Evolutionary conservation across 1,139 yeast species (phyloP).

Genomic region (Saccharomyces pastorianus): DNA sequence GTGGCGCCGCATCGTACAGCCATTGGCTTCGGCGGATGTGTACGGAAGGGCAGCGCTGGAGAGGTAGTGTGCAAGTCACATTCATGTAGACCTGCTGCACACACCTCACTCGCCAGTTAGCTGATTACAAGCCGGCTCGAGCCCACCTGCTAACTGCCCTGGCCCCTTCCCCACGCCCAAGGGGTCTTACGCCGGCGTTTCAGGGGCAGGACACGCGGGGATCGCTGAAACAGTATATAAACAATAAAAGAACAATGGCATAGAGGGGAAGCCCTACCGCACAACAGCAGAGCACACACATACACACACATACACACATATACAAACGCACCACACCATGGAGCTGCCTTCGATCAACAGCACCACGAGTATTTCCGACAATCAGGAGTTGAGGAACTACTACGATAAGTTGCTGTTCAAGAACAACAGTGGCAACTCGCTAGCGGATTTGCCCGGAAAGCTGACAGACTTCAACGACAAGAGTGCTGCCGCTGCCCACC

Average conservation of each 20-base stretch:
- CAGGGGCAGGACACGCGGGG: conserved; percentile 1
- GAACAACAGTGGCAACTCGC: conserved; percentile 28
- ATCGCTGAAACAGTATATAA: neutral
- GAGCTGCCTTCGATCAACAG: conserved; percentile 30
- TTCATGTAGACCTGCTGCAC: too few species aligned
- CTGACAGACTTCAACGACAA: neutral
- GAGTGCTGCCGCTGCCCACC: neutral
- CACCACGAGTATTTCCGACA: conserved; percentile 31
- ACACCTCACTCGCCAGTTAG: neutral
- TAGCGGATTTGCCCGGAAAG: conserved; percentile 27
- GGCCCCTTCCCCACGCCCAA: conserved; percentile 1
- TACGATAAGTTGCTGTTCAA: conserved; percentile 29
- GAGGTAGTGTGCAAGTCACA: neutral
- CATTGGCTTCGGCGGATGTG: too few species aligned
- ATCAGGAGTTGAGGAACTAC: conserved; percentile 27
- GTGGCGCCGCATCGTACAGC: too few species aligned
- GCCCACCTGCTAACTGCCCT: neutral
- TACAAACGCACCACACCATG: neutral
- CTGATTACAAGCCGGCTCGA: too few species aligned
- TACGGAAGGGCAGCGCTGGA: neutral
- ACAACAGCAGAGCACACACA: neutral
- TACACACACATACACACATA: neutral
- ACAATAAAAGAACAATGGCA: neutral
- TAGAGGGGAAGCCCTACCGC: neutral
- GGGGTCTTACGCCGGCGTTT: neutral